Percentiles rank a stretch among this genome's conserved stretches.
Evolutionary conservation across 371 early-diverging fungal species (phyloP).

Genomic region (Zychaea mexicana): DNA sequence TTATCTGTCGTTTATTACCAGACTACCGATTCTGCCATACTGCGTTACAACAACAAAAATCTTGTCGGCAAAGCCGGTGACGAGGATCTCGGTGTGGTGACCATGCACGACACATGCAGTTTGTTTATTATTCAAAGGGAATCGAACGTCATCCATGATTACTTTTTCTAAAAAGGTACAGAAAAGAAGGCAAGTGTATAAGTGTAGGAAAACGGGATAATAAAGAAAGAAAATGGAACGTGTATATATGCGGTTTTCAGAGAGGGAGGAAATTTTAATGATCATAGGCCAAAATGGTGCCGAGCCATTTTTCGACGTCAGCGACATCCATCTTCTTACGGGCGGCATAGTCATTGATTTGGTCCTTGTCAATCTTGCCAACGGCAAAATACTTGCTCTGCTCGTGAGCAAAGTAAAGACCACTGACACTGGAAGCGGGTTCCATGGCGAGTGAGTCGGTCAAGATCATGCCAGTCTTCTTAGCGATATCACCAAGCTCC

Average conservation of each 20-base stretch:
- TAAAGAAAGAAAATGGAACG: neutral
- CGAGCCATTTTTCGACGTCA: constrained; percentile 84
- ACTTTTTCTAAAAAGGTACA: neutral
- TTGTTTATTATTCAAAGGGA: constrained; percentile 61
- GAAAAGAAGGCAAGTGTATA: neutral
- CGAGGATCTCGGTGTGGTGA: constrained; percentile 65
- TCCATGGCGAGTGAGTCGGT: constrained; percentile 93
- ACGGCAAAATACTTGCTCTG: constrained; percentile 89
- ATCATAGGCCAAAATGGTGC: constrained; percentile 84
- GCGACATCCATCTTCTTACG: constrained; percentile 74
- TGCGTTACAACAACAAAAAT: constrained; percentile 69
- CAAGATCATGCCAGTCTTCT: constrained; percentile 79
- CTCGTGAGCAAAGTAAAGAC: constrained; percentile 76
- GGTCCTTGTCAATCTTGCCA: constrained; percentile 91
- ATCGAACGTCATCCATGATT: constrained; percentile 18
- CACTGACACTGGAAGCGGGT: constrained; percentile 88
- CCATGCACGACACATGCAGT: constrained; percentile 57
- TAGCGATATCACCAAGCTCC: constrained; percentile 75
- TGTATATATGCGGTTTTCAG: neutral
- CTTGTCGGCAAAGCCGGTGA: constrained; percentile 64
- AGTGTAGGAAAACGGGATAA: neutral
- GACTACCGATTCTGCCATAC: constrained; percentile 62
- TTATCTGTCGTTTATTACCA: constrained; percentile 40
- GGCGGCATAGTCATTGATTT: constrained; percentile 75
- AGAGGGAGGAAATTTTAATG: constrained; percentile 10